These are phyloP conservation scores for Geum urbanum DNA, from an alignment of 306 rosid genomes.

Conservation along the genomic window DNA sequence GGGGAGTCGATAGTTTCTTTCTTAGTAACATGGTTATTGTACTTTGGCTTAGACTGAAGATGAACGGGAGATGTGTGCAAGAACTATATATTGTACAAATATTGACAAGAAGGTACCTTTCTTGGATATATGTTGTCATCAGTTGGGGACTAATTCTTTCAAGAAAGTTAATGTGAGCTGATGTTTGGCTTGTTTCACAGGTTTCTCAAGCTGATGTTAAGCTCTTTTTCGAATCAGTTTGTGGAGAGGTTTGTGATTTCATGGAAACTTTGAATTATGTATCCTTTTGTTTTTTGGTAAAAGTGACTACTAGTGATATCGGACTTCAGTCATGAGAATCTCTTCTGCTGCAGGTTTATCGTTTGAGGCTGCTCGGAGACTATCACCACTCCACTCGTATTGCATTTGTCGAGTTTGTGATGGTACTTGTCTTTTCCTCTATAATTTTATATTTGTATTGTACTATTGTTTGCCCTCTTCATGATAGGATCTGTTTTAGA, in stretches of 20 bases:
- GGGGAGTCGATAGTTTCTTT: not conserved
- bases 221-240: slow-evolving; percentile 40
- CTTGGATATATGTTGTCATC: not conserved
- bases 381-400: slow-evolving; percentile 97
- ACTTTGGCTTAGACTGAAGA: slow-evolving; percentile 26
- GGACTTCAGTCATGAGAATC: slow-evolving; percentile 6
- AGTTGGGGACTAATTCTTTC: not conserved
- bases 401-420: slow-evolving; percentile 87
- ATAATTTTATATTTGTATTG: slow-evolving; percentile 12
- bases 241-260: slow-evolving; percentile 44
- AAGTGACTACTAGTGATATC: not conserved
- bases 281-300: not conserved
- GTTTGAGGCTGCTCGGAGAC: slow-evolving; percentile 95
- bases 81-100: slow-evolving; percentile 44
- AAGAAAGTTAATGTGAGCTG: not conserved
- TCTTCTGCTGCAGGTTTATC: slow-evolving; percentile 59
- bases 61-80: slow-evolving; percentile 48
- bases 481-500: not conserved
- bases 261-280: slow-evolving; percentile 3
- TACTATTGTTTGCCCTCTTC: not conserved
- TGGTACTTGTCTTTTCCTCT: slow-evolving; percentile 47
- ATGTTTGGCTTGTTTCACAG: slow-evolving; percentile 14
- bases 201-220: slow-evolving; percentile 45
- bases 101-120: slow-evolving; percentile 45
- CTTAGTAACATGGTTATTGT: not conserved